A percentile compares a stretch with the other conserved stretches of the same genome.
phyloP scores from a whole-genome alignment of 2,329 filamentous ascomycete genomes.

The Penicillium sp. region DNA sequence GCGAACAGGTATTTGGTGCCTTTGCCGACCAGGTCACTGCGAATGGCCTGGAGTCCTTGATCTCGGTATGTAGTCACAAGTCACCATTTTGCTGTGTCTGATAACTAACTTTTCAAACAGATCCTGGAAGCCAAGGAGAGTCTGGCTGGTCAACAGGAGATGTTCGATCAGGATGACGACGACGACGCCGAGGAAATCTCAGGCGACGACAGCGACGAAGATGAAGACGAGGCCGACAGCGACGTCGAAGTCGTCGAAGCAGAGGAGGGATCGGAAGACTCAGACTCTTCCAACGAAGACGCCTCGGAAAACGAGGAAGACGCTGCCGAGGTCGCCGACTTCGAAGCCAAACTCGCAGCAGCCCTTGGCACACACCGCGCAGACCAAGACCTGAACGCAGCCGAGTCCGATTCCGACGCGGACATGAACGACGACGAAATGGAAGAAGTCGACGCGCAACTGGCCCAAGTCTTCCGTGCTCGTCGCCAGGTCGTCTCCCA shows the following conservation, averaged over 20 bases:
- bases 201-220: conserved; percentile 25
- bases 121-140: conserved; percentile 78
- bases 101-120: conserved; percentile 44
- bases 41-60: conserved; percentile 65
- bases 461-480: conserved; percentile 81
- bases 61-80: conserved; percentile 42
- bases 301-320: conserved; percentile 36
- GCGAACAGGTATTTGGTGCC: conserved; percentile 80
- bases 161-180: conserved; percentile 68
- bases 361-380: conserved; percentile 68
- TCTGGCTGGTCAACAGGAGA: conserved; percentile 74
- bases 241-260: conserved; percentile 43
- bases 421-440: conserved; percentile 97
- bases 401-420: conserved; percentile 66
- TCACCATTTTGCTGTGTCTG: not conserved
- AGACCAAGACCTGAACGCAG: conserved; percentile 57
- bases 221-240: conserved; percentile 48
- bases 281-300: conserved; percentile 49
- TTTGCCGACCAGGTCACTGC: conserved; percentile 73
- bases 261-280: conserved; percentile 33
- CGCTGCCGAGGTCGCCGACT: conserved; percentile 55
- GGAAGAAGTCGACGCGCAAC: conserved; percentile 79
- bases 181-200: conserved; percentile 43
- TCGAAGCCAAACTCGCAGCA: conserved; percentile 73
- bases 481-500: conserved; percentile 65